Evolutionary conservation across 768 basidiomycete species (phyloP).

Genomic region (Mycena capillaripes): DNA sequence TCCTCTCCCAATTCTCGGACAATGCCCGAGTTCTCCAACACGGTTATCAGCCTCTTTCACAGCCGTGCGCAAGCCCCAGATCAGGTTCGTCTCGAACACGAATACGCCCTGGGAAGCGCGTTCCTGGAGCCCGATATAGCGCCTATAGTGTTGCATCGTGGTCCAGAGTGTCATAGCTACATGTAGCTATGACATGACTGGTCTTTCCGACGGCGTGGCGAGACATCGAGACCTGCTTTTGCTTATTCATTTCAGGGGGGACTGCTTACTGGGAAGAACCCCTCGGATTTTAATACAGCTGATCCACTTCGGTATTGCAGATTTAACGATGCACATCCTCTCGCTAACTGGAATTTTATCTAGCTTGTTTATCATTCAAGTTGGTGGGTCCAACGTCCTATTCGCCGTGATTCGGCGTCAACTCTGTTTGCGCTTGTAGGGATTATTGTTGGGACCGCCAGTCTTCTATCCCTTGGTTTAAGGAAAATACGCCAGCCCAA

Average conservation of each 20-base stretch:
- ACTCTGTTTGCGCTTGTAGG: slow-evolving; percentile 53
- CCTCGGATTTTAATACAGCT: slow-evolving; percentile 68
- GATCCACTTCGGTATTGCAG: slow-evolving; percentile 75
- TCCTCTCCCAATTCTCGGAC: background rate
- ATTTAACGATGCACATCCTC: background rate
- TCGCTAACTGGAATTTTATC: background rate
- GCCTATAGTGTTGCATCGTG: background rate
- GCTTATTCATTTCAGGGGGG: slow-evolving; percentile 66
- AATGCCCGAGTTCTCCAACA: slow-evolving; percentile 58
- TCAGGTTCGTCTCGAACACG: slow-evolving; percentile 50
- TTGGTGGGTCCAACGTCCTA: slow-evolving; percentile 61
- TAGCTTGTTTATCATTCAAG: slow-evolving; percentile 83
- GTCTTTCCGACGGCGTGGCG: background rate
- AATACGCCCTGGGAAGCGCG: background rate
- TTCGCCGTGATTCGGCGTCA: background rate
- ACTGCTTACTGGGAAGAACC: slow-evolving; percentile 81
- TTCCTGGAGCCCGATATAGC: background rate
- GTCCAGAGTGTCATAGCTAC: background rate
- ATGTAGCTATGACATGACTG: background rate
- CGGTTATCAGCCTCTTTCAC: slow-evolving; percentile 53
- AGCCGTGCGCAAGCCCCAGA: slow-evolving; percentile 53
- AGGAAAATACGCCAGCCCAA: slow-evolving; percentile 87
- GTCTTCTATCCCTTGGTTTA: slow-evolving; percentile 79
- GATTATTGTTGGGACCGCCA: slow-evolving; percentile 87
- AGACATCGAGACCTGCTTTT: background rate